Conservation (phyloP, 1,139 yeast genomes). For the Schizosaccharomyces versatilis region DNA sequence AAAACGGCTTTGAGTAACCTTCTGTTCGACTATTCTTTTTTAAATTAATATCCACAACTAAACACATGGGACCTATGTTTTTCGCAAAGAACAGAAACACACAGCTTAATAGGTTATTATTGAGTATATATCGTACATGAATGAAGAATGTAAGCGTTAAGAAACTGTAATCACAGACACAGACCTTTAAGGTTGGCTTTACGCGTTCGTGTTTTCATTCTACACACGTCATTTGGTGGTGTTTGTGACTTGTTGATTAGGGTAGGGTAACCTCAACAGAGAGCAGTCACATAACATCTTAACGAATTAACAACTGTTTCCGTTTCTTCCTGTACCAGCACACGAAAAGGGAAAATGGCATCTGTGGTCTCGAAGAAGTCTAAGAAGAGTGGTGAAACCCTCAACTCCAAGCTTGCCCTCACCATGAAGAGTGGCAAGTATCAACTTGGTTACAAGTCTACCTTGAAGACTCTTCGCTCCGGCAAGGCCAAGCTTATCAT, state of each 20-base stretch:
- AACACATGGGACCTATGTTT: no score
- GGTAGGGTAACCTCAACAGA: no score
- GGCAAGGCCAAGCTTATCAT: conserved; percentile 97
- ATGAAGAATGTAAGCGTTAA: background rate
- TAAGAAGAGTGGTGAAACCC: conserved; percentile 74
- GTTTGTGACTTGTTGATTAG: no score
- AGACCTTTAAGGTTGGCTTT: background rate
- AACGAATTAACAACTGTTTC: background rate
- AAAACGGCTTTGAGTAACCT: no score
- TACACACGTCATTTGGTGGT: no score
- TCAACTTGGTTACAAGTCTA: conserved; percentile 98
- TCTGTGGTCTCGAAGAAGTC: conserved; percentile 23
- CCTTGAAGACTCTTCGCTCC: conserved; percentile 83
- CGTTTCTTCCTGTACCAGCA: background rate
- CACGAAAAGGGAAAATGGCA: background rate
- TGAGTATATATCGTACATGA: background rate
- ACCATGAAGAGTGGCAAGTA: conserved; percentile 98
- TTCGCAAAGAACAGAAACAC: no score
- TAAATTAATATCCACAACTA: no score
- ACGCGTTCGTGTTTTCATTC: no score
- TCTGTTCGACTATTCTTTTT: no score
- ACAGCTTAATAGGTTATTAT: no score
- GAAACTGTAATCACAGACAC: background rate
- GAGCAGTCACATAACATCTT: no score
- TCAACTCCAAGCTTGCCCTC: conserved; percentile 95